Base-by-base conservation (phyloP, 306 rosid species). In the Trichosanthes cucumerina region DNA sequence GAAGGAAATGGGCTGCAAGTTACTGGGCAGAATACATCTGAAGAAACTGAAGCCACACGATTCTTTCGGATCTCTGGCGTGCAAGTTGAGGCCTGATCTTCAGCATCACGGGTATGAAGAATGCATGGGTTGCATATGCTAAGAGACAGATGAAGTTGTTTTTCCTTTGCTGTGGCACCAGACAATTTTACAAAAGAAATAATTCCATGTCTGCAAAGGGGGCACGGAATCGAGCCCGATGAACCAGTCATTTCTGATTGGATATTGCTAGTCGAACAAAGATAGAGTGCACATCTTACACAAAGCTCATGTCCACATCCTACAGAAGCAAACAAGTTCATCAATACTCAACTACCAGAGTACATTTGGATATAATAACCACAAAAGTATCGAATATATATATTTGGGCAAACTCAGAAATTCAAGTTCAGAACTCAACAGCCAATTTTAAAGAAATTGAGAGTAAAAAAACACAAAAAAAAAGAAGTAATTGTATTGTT, bases 1-100 rank as follows among this genome's bases (percentile, higher is more conserved):
- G 98, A 96, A 62, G 93, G 98, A 84, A 96, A 96, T 19, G 99
- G 96, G 80, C 91, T 89, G 78, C 99, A 95, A 9, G 99, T 91
- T 83, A 95, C 92, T 0, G 97, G 96, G 71, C 99, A 95, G 54
- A 96, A 89, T 79, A 96, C 83, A 60, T 92, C 99, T 0, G 98
- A 88, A 79, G 98, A 85, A 80, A 90, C 93, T 18, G 97, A 92
- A 71, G 92, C 97, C 34, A 92, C 98, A 41, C 96, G 90, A 83
- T 89, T 89, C 79, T 83, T 91, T 39, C 88, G 89, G 73, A 91
- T 88, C 77, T 88, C 93, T 0, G 91, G 91, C 23, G 92, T 77
- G 52, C 75, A 86, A 79, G 90, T 74, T n/a, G 92, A 85, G 31
- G 98, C 87, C 39, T 80, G 86, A 82, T 57, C 83, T 36, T 83